Evolutionary conservation across 768 basidiomycete species (phyloP), one percentile per base, ranked within the genome.

Genomic region (Podaxis sp.): DNA sequence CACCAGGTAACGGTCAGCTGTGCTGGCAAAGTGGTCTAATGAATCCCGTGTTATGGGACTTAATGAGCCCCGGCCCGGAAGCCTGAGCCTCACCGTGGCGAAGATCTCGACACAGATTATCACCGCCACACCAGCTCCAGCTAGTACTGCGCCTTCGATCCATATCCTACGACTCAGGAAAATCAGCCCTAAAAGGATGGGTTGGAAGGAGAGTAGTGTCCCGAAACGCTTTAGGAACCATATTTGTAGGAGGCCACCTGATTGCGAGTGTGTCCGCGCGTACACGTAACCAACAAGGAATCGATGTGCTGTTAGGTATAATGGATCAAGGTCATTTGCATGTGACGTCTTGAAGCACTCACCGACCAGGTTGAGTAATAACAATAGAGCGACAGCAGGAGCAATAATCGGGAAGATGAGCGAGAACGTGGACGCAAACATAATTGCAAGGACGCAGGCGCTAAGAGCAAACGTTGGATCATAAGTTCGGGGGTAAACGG

Each of bases 271-370:
- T 25, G 85, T 87, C 42, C 88, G 80, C 1, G 82, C 89, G 67
- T 87, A 89, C 18, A 91, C 89, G 70, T 92, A 90, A 37, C 89
- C 87, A 61, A 90, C 76, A 55, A 91, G 81, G 73, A 83, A 92
- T 38, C 90, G 88, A 72, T 90, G 88, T n/a, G 90, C 91, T 90
- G 64, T 16, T 46, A n/a, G 32, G 5, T 37, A 37, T 16, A 36
- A 40, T 44, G 18, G 40, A 42, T 38, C n/a, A 40, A 21, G 21
- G 21, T 21, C 21, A 21, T 21, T 21, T 21, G 21, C 21, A 21
- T 21, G 21, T 11, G 48, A n/a, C 44, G 52, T 42, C 27, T 40
- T 28, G 50, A 42, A 32, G 38, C 4, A 73, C 84, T 62, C 69
- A 87, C 88, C 87, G 64, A 90, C 78, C 59, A 90, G 73, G 9